Evolutionary conservation across 2,329 filamentous ascomycete genomes (phyloP), one percentile per base, ranked within the genome.

Genomic region (Hymenoscyphus scutula): DNA sequence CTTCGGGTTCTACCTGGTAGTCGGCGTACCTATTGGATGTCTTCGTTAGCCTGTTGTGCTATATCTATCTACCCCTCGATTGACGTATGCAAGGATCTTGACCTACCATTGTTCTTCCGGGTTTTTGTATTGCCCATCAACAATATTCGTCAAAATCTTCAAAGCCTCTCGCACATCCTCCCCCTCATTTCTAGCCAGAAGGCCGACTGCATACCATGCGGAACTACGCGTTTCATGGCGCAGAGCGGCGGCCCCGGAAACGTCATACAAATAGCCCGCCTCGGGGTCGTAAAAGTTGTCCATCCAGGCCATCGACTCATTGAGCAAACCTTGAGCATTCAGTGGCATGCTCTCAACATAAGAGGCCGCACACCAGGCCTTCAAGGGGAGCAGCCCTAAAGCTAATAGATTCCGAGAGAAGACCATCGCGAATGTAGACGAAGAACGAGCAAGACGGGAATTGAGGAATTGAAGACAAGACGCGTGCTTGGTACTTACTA

Each of bases 171-270:
- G 68, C 2, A 77, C 76, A 70, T 86, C 83, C 25, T 75, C 73
- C 17, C 76, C 78, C 15, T 79, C 63, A 66, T 87, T 84, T 1
- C 84, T 77, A 15, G 83, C 82, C 25, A 87, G 72, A 3, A 88
- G 76, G 0, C 84, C 84, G 4, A 82, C 76, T 0, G 83, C 82
- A 70, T 87, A 87, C 84, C 85, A 87, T 0, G 78, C 78, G 0
- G 82, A 84, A 53, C 78, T 80, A 59, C 84, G 78, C 0, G 83
- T 87, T 53, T 85, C 83, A 63, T 87, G 83, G 2, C 79, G 76
- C 6, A 84, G 74, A 0, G 82, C 81, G 8, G 76, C 70, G 2
- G 73, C 64, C 11, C 76, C 74, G 62, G 77, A 74, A 45, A 82
- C 77, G 53, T 81, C 77, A 70, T 83, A 84, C 17, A 86, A 72